Conservation (phyloP, 2,329 filamentous ascomycete species). For the Colletotrichum liaoningense region DNA sequence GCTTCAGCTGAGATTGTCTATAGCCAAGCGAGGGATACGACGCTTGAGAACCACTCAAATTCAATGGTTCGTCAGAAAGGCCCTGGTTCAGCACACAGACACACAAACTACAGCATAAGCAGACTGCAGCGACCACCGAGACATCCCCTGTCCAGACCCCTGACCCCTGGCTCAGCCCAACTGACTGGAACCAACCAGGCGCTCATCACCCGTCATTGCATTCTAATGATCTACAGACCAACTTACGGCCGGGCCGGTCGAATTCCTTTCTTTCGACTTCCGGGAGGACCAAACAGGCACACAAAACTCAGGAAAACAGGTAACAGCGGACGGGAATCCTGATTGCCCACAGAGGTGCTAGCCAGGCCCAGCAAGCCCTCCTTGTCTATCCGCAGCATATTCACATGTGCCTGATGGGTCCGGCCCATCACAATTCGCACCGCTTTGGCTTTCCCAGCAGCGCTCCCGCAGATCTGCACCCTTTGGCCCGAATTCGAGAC, state of each 20-base stretch:
- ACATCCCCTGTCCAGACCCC: constrained; percentile 18
- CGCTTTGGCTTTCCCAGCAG: background rate
- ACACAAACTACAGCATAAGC: constrained; percentile 22
- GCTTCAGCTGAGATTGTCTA: constrained; percentile 28
- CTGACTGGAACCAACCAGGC: constrained; percentile 30
- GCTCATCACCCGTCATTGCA: constrained; percentile 22
- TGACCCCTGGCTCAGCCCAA: constrained; percentile 31
- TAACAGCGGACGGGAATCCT: background rate
- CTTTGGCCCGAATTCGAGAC: background rate
- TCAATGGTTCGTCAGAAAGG: constrained; percentile 10
- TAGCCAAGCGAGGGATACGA: constrained; percentile 24
- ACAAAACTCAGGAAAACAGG: background rate
- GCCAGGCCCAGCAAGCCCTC: background rate
- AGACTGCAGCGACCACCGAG: constrained; percentile 27
- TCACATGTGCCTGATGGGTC: background rate
- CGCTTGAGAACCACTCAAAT: background rate
- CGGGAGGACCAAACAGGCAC: background rate
- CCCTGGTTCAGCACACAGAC: background rate
- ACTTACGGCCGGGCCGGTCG: constrained; percentile 24
- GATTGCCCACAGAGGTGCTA: background rate
- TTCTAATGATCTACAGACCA: constrained; percentile 20
- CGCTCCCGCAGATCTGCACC: background rate
- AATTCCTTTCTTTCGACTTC: constrained; percentile 8
- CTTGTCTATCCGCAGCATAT: background rate
- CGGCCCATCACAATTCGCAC: background rate